Percentiles rank a stretch among this genome's conserved stretches.
Conservation (phyloP, 208 protist genomes). For the Leishmania guyanensis region DNA sequence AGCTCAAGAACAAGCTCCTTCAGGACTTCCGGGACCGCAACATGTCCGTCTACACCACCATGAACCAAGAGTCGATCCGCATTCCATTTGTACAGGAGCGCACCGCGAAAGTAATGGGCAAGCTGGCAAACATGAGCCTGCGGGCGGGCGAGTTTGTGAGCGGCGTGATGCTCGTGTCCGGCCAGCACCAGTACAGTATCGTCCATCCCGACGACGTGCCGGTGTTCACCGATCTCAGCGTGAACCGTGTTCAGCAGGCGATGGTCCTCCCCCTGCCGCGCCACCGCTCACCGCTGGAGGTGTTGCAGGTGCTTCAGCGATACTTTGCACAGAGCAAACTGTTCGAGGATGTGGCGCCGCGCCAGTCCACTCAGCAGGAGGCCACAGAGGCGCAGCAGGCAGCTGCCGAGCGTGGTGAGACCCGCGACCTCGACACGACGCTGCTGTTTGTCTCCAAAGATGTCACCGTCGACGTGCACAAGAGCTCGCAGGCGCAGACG, state of each 20-base stretch:
- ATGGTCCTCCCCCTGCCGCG: conserved; percentile 86
- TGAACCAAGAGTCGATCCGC: conserved; percentile 93
- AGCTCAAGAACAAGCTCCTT: conserved; percentile 91
- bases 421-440: conserved; percentile 28
- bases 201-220: conserved; percentile 88
- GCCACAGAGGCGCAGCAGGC: conserved; percentile 12
- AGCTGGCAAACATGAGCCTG: conserved; percentile 52
- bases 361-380: conserved; percentile 24
- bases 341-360: conserved; percentile 45
- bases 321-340: conserved; percentile 89
- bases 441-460: conserved; percentile 66
- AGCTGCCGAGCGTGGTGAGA: conserved; percentile 23
- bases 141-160: conserved; percentile 76
- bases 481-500: conserved; percentile 73
- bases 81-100: conserved; percentile 95
- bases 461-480: conserved; percentile 76
- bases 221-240: conserved; percentile 83
- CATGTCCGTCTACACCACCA: conserved; percentile 92
- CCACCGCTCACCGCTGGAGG: conserved; percentile 72
- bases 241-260: conserved; percentile 80
- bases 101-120: conserved; percentile 91
- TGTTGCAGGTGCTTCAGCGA: conserved; percentile 77
- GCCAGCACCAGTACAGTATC: conserved; percentile 82
- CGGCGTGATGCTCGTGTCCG: conserved; percentile 88
- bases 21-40: conserved; percentile 82